phyloP scores from a whole-genome alignment of 2,329 filamentous ascomycete species.

The Ophiostoma piceae region DNA sequence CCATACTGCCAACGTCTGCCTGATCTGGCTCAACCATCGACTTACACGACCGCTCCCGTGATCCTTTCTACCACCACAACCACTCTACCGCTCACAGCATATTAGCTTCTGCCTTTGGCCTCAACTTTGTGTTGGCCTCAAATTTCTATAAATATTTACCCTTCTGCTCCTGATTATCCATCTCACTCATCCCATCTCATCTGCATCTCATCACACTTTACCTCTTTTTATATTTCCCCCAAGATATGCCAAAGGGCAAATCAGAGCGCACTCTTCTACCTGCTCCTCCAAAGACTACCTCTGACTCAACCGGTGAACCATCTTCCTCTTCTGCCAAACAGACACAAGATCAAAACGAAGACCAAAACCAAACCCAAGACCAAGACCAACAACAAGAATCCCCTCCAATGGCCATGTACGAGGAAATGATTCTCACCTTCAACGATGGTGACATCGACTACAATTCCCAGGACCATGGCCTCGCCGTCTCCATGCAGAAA shows the following conservation, averaged over 20 bases:
- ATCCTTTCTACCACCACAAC: neutral
- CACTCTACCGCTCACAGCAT: neutral
- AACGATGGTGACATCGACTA: slow-evolving; percentile 25
- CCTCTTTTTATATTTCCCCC: neutral
- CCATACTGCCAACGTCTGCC: slow-evolving; percentile 20
- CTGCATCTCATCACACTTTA: neutral
- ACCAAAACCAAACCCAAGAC: neutral
- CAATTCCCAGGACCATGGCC: slow-evolving; percentile 18
- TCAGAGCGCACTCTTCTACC: slow-evolving; percentile 17
- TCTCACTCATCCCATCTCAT: neutral
- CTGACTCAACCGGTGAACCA: neutral
- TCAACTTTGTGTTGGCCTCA: too few relatives aligned
- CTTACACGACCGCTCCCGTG: slow-evolving; percentile 19
- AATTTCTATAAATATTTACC: neutral
- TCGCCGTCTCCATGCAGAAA: slow-evolving; percentile 29
- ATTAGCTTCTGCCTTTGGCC: neutral
- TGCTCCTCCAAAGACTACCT: neutral
- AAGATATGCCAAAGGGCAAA: slow-evolving; percentile 19
- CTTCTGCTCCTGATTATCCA: neutral
- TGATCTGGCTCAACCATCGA: slow-evolving; percentile 18
- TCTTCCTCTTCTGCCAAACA: neutral
- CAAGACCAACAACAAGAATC: neutral
- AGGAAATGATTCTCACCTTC: slow-evolving; percentile 26
- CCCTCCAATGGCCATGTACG: slow-evolving; percentile 15
- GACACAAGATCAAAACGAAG: neutral